Evolutionary conservation across 495 filamentous ascomycete genomes (phyloP).

Genomic region (Hypoxylon subgilvum): DNA sequence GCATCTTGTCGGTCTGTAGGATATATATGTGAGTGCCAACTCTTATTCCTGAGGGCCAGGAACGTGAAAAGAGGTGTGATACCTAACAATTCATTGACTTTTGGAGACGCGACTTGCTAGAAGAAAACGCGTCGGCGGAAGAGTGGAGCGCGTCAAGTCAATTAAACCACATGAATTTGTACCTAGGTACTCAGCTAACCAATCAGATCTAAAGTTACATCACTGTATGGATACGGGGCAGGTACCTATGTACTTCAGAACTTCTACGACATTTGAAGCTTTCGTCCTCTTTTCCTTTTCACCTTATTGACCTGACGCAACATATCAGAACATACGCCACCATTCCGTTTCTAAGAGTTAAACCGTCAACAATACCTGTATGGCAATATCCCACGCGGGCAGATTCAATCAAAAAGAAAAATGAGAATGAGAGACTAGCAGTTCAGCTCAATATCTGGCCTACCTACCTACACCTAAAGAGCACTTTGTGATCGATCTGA

Average conservation of each 20-base stretch:
- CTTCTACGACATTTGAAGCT: not conserved
- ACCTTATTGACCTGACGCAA: no score
- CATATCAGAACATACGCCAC: no score
- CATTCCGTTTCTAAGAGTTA: not conserved
- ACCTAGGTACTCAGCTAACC: not conserved
- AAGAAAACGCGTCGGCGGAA: constrained; percentile 22
- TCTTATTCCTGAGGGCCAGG: not conserved
- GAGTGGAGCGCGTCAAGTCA: constrained; percentile 28
- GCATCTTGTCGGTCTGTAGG: constrained; percentile 60
- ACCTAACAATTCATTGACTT: no score
- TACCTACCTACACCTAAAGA: not conserved
- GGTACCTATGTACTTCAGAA: no score
- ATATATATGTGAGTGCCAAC: not conserved
- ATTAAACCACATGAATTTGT: no score
- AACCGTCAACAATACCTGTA: no score
- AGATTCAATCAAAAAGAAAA: no score
- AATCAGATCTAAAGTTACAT: constrained; percentile 20
- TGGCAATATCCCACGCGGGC: no score
- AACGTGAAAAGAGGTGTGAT: no score
- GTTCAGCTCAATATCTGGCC: constrained; percentile 7
- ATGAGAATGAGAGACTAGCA: no score
- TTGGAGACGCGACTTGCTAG: constrained; percentile 24
- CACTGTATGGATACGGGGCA: no score
- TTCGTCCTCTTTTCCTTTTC: not conserved
- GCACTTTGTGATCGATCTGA: no score